Percentiles rank a stretch among this genome's conserved stretches.
Evolutionary conservation across 73 alveolate genomes (phyloP).

Genomic region (Tetrahymena borealis): DNA sequence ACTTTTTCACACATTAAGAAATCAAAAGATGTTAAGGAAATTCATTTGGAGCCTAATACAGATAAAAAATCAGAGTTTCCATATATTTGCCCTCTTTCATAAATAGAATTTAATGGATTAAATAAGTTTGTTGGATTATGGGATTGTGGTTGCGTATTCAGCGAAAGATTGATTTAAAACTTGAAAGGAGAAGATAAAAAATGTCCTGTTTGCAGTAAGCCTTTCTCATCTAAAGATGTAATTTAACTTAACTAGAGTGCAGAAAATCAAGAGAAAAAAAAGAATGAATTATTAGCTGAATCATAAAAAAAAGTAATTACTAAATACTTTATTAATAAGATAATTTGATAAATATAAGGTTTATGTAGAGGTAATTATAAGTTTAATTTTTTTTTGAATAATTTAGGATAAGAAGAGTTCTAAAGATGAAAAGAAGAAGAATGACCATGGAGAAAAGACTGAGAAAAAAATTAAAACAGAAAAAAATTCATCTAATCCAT

Average conservation of each 20-base stretch:
- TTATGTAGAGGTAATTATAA: conserved; percentile 40
- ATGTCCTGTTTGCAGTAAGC: conserved; percentile 33
- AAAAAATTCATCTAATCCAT: not conserved
- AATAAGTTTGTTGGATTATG: conserved; percentile 61
- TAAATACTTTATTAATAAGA: not conserved
- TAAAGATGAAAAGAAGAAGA: conserved; percentile 50
- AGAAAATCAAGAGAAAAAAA: conserved; percentile 29
- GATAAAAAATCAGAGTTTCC: conserved; percentile 45
- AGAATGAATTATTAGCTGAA: conserved; percentile 8
- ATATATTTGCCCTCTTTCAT: conserved; percentile 55
- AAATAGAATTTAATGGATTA: conserved; percentile 74
- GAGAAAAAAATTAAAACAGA: conserved; percentile 29
- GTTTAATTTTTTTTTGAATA: conserved; percentile 49
- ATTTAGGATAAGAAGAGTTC: conserved; percentile 8
- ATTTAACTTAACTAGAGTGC: conserved; percentile 27
- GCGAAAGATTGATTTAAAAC: conserved; percentile 63
- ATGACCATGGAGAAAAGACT: conserved; percentile 39
- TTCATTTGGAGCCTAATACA: conserved; percentile 43
- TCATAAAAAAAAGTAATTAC: not conserved
- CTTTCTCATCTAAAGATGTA: conserved; percentile 16
- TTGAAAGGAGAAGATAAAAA: conserved; percentile 33
- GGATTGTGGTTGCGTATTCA: conserved; percentile 82
- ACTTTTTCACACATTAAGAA: conserved; percentile 70
- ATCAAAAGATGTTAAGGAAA: conserved; percentile 70
- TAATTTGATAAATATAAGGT: conserved; percentile 28